Evolutionary conservation across 441 rosid species (phyloP).

Genomic region (Arabidopsis lyrata): DNA sequence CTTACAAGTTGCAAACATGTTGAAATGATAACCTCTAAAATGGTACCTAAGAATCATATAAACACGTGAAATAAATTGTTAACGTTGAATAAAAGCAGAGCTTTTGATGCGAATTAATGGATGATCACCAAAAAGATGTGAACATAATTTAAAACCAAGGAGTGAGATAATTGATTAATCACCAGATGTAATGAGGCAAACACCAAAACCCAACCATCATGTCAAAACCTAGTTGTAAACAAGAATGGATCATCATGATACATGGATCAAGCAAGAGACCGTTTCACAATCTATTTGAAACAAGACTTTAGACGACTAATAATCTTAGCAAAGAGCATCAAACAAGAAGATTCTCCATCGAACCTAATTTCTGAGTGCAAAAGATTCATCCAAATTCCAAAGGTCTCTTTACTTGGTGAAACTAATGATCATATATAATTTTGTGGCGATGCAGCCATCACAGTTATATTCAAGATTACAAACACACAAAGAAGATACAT

Average conservation of each 20-base stretch:
- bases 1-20: background rate
- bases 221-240: background rate
- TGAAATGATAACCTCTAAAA: background rate
- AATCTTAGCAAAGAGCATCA: background rate
- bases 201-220: background rate
- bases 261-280: background rate
- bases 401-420: background rate
- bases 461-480: constrained; percentile 42
- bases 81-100: constrained; percentile 2
- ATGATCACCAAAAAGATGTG: constrained; percentile 1
- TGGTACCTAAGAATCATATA: background rate
- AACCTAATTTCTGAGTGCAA: background rate
- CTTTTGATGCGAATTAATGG: background rate
- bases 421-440: constrained; percentile 32
- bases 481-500: constrained; percentile 19
- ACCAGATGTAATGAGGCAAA: background rate
- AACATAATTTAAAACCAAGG: constrained; percentile 3
- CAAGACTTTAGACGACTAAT: background rate
- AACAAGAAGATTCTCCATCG: background rate
- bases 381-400: background rate
- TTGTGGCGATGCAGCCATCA: constrained; percentile 22
- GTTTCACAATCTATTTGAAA: background rate
- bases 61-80: background rate
- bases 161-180: constrained; percentile 12
- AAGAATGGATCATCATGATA: constrained; percentile 10